Percentiles rank a stretch among this genome's conserved stretches.
phyloP scores from a whole-genome alignment of 2,329 filamentous ascomycete genomes.

The Cryphonectria radicalis region DNA sequence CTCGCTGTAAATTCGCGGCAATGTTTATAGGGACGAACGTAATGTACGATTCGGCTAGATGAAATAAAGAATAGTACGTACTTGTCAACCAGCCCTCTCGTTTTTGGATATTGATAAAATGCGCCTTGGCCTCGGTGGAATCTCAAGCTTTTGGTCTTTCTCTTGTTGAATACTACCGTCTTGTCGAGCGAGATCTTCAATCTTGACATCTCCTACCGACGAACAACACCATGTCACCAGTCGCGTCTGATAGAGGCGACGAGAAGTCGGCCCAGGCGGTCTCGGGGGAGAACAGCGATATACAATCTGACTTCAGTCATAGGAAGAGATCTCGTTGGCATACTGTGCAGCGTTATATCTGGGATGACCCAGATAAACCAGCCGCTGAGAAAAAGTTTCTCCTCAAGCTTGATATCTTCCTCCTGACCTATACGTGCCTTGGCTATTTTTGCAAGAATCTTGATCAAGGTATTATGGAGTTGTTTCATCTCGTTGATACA shows the following conservation, averaged over 20 bases:
- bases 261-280: slow-evolving; percentile 3
- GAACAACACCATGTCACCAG: not conserved
- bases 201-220: not conserved
- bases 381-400: slow-evolving; percentile 30
- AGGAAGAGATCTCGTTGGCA: slow-evolving; percentile 21
- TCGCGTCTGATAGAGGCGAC: not conserved
- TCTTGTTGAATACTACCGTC: not conserved
- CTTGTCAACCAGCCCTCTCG: not conserved
- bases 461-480: slow-evolving; percentile 21
- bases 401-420: slow-evolving; percentile 28
- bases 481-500: not conserved
- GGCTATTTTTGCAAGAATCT: slow-evolving; percentile 29
- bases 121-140: not conserved
- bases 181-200: not conserved
- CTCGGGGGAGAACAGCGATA: not conserved
- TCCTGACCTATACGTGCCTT: slow-evolving; percentile 25
- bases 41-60: not conserved
- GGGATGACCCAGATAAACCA: slow-evolving; percentile 38
- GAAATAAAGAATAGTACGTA: not conserved
- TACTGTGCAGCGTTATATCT: slow-evolving; percentile 35
- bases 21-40: not conserved
- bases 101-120: not conserved
- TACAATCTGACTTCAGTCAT: not conserved
- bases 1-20: not conserved
- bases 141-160: not conserved